phyloP scores from a whole-genome alignment of 2,329 filamentous ascomycete genomes.

The Pseudocercospora ulei region DNA sequence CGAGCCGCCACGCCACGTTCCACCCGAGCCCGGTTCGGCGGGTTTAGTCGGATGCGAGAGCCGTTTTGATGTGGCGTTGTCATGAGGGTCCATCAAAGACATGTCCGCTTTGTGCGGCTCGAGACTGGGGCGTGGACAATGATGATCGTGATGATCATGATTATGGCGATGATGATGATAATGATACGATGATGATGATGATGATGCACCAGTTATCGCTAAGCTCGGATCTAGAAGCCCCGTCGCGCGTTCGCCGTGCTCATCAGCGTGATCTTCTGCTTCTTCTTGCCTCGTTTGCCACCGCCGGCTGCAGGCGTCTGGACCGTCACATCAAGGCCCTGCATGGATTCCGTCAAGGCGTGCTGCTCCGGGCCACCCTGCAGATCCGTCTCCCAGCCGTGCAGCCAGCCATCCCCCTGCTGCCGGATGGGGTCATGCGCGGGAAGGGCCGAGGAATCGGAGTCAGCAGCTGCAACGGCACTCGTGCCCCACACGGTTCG shows the following conservation, averaged over 20 bases:
- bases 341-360: conserved; percentile 18
- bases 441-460: conserved; percentile 37
- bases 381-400: conserved; percentile 71
- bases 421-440: conserved; percentile 35
- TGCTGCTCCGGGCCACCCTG: conserved; percentile 52
- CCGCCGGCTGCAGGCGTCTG: conserved; percentile 40
- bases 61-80: too few species aligned
- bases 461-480: conserved; percentile 51
- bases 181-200: too few species aligned
- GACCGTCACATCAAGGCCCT: conserved; percentile 27
- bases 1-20: too few species aligned
- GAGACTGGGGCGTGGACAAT: too few species aligned
- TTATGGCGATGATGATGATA: too few species aligned
- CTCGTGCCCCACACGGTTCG: conserved; percentile 91
- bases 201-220: too few species aligned
- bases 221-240: conserved; percentile 3
- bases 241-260: conserved; percentile 44
- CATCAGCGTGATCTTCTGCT: conserved; percentile 60
- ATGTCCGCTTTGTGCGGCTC: too few species aligned
- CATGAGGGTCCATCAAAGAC: too few species aligned
- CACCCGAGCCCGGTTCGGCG: too few species aligned
- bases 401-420: conserved; percentile 73
- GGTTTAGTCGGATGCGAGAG: too few species aligned
- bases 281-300: conserved; percentile 52
- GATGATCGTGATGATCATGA: too few species aligned